Evolutionary conservation across 306 rosid species (phyloP).

Genomic region (Begonia peltatifolia): DNA sequence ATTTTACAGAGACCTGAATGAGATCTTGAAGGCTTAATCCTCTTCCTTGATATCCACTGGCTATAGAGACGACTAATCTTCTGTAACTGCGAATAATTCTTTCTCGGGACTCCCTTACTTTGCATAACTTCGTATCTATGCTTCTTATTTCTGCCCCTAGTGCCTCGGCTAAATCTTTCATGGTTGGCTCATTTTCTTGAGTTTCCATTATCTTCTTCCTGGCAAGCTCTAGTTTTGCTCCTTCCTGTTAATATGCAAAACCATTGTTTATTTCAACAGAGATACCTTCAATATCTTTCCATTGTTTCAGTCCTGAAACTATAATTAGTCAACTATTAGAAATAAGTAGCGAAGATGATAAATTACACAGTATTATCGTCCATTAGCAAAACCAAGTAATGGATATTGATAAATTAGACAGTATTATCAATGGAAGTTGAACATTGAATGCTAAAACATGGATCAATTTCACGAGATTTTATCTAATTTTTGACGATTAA

Average conservation of each 20-base stretch:
- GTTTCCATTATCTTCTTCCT: slow-evolving; percentile 22
- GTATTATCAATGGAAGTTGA: too few species aligned
- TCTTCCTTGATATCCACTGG: slow-evolving; percentile 51
- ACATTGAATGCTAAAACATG: too few species aligned
- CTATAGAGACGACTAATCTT: slow-evolving; percentile 57
- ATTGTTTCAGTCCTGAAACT: too few species aligned
- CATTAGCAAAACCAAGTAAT: too few species aligned
- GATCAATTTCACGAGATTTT: too few species aligned
- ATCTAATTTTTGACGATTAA: not conserved
- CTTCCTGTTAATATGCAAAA: slow-evolving; percentile 33
- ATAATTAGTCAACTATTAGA: too few species aligned
- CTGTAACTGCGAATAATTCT: slow-evolving; percentile 32
- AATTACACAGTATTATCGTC: too few species aligned
- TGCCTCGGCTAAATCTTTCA: slow-evolving; percentile 20
- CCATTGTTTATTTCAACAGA: not conserved
- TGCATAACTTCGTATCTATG: slow-evolving; percentile 34
- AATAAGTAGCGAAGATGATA: too few species aligned
- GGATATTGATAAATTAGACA: too few species aligned
- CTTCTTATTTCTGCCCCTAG: slow-evolving; percentile 17
- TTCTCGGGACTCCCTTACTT: slow-evolving; percentile 42
- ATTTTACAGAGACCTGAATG: slow-evolving; percentile 42
- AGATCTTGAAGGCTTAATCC: slow-evolving; percentile 70
- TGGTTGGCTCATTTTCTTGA: slow-evolving; percentile 25
- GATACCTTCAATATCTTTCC: too few species aligned
- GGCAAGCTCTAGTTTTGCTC: slow-evolving; percentile 36